phyloP scores from a whole-genome alignment of 805 yeast genomes.

The Candida xiaguanensis region DNA sequence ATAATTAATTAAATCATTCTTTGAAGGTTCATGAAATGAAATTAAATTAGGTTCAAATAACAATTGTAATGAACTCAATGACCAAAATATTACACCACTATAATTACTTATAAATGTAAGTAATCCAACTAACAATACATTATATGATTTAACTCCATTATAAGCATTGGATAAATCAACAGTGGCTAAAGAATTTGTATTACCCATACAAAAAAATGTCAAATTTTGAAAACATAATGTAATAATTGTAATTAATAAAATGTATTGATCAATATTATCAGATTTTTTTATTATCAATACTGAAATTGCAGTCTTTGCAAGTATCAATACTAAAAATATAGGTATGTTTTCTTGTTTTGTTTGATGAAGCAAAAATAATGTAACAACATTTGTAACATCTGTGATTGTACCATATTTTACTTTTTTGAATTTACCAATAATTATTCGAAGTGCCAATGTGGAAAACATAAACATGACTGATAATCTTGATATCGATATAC shows the following conservation, averaged over 20 bases:
- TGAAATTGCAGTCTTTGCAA: slow-evolving; percentile 21
- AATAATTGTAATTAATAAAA: slow-evolving; percentile 27
- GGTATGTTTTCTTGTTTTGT: slow-evolving; percentile 55
- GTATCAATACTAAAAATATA: slow-evolving; percentile 38
- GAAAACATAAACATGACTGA: slow-evolving; percentile 21
- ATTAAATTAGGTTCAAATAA: slow-evolving; percentile 30
- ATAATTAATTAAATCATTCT: slow-evolving; percentile 13
- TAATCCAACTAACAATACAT: slow-evolving; percentile 66
- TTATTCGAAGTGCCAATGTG: slow-evolving; percentile 27
- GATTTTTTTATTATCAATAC: slow-evolving; percentile 8
- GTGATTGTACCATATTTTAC: slow-evolving; percentile 26
- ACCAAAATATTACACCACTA: slow-evolving; percentile 83
- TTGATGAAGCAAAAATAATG: slow-evolving; percentile 51
- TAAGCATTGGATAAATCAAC: slow-evolving; percentile 89
- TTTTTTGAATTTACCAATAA: slow-evolving; percentile 19
- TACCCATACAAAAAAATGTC: slow-evolving; percentile 82
- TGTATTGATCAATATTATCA: slow-evolving; percentile 16
- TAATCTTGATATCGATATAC: slow-evolving; percentile 23
- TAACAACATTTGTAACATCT: slow-evolving; percentile 31
- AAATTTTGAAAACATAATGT: slow-evolving; percentile 64
- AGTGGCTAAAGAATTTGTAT: slow-evolving; percentile 88
- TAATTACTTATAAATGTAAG: slow-evolving; percentile 82
- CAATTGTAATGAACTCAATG: slow-evolving; percentile 43
- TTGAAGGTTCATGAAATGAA: slow-evolving; percentile 10
- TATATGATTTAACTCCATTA: slow-evolving; percentile 76